Conservation (phyloP, 352 stramenopile species). For the Phytopythium chamaehyphon region DNA sequence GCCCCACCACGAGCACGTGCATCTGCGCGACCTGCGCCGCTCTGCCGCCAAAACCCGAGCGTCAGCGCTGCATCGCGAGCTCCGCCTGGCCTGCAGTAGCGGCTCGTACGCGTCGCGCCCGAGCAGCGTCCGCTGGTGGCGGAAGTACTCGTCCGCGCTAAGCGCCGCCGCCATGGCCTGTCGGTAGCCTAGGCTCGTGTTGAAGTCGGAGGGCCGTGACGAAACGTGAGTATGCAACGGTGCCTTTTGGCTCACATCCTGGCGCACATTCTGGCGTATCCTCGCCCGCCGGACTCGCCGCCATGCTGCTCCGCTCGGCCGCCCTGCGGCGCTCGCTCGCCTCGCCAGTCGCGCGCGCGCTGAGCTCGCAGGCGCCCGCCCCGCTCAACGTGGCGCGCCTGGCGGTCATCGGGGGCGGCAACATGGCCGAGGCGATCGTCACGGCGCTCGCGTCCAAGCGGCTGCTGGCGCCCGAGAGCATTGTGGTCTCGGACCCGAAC, state of each 20-base stretch:
- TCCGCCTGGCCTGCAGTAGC: too few species aligned
- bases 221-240: too few species aligned
- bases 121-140: constrained; percentile 2
- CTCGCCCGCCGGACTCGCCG: too few species aligned
- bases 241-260: too few species aligned
- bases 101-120: not conserved
- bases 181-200: too few species aligned
- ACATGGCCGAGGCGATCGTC: constrained; percentile 89
- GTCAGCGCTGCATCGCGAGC: too few species aligned
- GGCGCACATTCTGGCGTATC: too few species aligned
- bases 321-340: not conserved
- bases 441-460: constrained; percentile 70
- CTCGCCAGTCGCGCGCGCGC: not conserved
- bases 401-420: constrained; percentile 83
- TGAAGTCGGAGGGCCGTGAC: too few species aligned
- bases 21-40: constrained; percentile 38
- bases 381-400: constrained; percentile 48
- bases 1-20: constrained; percentile 39
- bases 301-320: too few species aligned
- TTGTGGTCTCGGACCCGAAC: constrained; percentile 82
- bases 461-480: constrained; percentile 53
- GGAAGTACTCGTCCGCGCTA: constrained; percentile 1
- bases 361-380: not conserved
- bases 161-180: not conserved
- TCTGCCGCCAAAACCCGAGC: too few species aligned